Evolutionary conservation across 768 basidiomycete species (phyloP).

Genomic region (Boletus sp.): DNA sequence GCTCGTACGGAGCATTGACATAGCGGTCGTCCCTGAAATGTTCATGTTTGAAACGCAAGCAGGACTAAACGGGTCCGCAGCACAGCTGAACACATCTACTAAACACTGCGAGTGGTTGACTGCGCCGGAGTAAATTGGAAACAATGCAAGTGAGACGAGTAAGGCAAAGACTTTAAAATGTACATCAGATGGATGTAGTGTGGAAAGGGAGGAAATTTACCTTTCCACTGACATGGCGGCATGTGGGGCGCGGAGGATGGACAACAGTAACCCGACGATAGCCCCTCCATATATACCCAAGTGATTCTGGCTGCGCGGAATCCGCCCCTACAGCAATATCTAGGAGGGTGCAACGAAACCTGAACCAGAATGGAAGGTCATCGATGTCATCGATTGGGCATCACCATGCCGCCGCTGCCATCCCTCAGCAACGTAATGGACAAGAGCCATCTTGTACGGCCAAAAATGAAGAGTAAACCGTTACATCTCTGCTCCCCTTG

Average conservation of each 20-base stretch:
- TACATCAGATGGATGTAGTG: background rate
- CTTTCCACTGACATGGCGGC: background rate
- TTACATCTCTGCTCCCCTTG: too few species aligned
- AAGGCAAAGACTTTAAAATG: background rate
- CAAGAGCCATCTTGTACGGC: background rate
- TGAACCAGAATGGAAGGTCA: too few species aligned
- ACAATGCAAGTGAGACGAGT: background rate
- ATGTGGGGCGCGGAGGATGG: background rate
- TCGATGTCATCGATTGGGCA: too few species aligned
- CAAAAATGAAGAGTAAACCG: background rate
- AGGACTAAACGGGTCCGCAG: background rate
- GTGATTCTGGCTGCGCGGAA: background rate
- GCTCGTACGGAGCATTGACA: slow-evolving; percentile 16
- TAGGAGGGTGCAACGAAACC: background rate
- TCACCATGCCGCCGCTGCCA: too few species aligned
- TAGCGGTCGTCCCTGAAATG: slow-evolving; percentile 3
- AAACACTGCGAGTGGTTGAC: slow-evolving; percentile 16
- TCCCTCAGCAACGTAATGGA: too few species aligned
- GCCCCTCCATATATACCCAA: background rate
- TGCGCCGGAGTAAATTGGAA: background rate
- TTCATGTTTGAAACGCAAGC: slow-evolving; percentile 1
- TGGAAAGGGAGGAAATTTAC: background rate
- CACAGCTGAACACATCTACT: background rate
- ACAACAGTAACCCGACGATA: background rate
- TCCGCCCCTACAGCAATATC: background rate